phyloP scores from a whole-genome alignment of 805 yeast species.

The Priceomyces medius region DNA sequence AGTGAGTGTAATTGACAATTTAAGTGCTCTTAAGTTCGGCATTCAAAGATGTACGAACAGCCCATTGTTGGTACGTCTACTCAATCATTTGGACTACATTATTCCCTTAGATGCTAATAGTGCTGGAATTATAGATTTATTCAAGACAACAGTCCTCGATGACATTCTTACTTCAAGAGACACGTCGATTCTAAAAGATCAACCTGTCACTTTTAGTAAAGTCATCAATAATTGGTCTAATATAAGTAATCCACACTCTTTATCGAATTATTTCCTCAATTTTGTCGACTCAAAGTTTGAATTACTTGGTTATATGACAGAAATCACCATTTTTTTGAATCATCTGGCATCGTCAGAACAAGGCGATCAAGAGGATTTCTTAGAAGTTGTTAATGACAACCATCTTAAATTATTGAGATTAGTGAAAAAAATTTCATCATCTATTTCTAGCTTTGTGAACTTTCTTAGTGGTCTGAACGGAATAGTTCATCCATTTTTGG shows the following conservation, averaged over 20 bases:
- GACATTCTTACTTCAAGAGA: slow-evolving; percentile 17
- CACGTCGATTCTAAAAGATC: slow-evolving; percentile 11
- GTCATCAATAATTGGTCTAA: slow-evolving; percentile 6
- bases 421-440: slow-evolving; percentile 31
- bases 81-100: slow-evolving; percentile 13
- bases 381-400: slow-evolving; percentile 30
- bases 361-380: slow-evolving; percentile 18
- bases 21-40: slow-evolving; percentile 34
- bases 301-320: slow-evolving; percentile 34
- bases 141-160: slow-evolving; percentile 11
- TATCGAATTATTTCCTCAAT: slow-evolving; percentile 17
- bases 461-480: slow-evolving; percentile 20
- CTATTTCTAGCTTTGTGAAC: slow-evolving; percentile 30
- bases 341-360: slow-evolving; percentile 13
- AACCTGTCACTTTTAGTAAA: slow-evolving; percentile 4
- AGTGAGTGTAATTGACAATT: slow-evolving; percentile 39
- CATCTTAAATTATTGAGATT: slow-evolving; percentile 40
- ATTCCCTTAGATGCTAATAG: slow-evolving; percentile 13
- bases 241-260: not conserved
- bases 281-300: slow-evolving; percentile 36
- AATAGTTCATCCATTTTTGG: slow-evolving; percentile 30
- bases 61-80: slow-evolving; percentile 10
- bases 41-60: slow-evolving; percentile 18
- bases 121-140: slow-evolving; percentile 14
- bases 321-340: slow-evolving; percentile 19